Evolutionary conservation across 2,329 filamentous ascomycete species (phyloP).

Genomic region (Claviceps sp.): DNA sequence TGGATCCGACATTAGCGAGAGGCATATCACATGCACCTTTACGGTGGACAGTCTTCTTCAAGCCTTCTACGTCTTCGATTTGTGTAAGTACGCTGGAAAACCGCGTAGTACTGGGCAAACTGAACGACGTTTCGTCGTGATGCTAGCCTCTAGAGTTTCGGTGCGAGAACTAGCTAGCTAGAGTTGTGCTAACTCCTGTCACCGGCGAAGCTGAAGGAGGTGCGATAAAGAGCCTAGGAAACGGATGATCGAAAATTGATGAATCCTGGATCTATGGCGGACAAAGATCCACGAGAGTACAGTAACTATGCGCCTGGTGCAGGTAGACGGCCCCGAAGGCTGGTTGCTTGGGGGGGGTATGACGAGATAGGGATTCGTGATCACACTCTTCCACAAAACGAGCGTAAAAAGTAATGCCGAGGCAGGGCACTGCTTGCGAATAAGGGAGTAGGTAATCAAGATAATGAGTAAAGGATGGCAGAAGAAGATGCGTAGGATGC

Average conservation of each 20-base stretch:
- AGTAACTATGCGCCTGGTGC: neutral
- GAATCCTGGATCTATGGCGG: neutral
- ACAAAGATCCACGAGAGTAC: neutral
- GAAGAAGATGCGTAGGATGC: neutral
- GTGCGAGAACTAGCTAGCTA: neutral
- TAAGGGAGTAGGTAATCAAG: neutral
- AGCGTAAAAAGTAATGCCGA: neutral
- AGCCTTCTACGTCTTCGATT: neutral
- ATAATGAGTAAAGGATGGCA: neutral
- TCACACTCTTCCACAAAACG: neutral
- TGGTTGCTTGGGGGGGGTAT: neutral
- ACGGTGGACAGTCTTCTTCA: neutral
- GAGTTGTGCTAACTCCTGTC: neutral
- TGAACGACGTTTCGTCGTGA: neutral
- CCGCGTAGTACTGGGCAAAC: neutral
- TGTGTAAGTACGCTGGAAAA: neutral
- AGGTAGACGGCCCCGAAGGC: neutral
- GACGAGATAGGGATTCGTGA: neutral
- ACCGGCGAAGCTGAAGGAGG: neutral
- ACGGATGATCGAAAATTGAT: neutral
- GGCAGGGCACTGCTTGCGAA: neutral
- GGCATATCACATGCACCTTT: slow-evolving; percentile 25
- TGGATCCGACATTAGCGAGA: slow-evolving; percentile 37
- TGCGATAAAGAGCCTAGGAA: neutral
- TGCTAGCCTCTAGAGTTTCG: neutral